Evolutionary conservation across 176 grass and related monocot genomes (phyloP).

Genomic region (Oryza longistaminata): DNA sequence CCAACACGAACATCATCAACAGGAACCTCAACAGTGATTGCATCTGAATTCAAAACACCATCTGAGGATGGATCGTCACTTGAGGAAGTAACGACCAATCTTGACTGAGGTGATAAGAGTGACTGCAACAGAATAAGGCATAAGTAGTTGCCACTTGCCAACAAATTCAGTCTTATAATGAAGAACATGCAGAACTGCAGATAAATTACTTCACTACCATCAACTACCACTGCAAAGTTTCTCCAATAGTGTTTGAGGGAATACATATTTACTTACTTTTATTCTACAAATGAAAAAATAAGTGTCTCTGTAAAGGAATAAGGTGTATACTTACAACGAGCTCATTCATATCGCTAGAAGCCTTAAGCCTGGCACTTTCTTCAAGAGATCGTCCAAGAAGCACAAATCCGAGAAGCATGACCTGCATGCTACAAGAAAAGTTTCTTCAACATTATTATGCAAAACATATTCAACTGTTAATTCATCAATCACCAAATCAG

Average conservation of each 20-base stretch:
- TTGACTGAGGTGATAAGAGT: slow-evolving; percentile 82
- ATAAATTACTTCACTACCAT: background rate
- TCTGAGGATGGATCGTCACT: slow-evolving; percentile 58
- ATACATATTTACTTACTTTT: slow-evolving; percentile 12
- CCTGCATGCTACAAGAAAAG: slow-evolving; percentile 89
- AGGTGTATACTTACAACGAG: slow-evolving; percentile 71
- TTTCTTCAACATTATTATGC: slow-evolving; percentile 46
- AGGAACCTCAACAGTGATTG: slow-evolving; percentile 88
- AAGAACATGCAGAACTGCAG: background rate
- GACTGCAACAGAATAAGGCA: slow-evolving; percentile 65
- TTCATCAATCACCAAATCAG: background rate
- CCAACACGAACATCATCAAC: slow-evolving; percentile 92
- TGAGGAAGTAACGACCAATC: slow-evolving; percentile 70
- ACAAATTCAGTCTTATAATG: slow-evolving; percentile 5
- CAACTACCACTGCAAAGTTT: background rate
- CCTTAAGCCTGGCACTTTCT: slow-evolving; percentile 93
- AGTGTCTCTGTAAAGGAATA: background rate
- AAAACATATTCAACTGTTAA: slow-evolving; percentile 18
- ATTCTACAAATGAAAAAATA: slow-evolving; percentile 2
- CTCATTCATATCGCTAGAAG: slow-evolving; percentile 98
- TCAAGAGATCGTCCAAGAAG: slow-evolving; percentile 98
- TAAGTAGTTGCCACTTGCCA: slow-evolving; percentile 27
- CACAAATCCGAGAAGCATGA: slow-evolving; percentile 99
- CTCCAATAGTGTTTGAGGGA: background rate
- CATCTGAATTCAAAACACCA: slow-evolving; percentile 62